Conservation (phyloP, 2,329 filamentous ascomycete genomes). For the Microascus cirrosus region DNA sequence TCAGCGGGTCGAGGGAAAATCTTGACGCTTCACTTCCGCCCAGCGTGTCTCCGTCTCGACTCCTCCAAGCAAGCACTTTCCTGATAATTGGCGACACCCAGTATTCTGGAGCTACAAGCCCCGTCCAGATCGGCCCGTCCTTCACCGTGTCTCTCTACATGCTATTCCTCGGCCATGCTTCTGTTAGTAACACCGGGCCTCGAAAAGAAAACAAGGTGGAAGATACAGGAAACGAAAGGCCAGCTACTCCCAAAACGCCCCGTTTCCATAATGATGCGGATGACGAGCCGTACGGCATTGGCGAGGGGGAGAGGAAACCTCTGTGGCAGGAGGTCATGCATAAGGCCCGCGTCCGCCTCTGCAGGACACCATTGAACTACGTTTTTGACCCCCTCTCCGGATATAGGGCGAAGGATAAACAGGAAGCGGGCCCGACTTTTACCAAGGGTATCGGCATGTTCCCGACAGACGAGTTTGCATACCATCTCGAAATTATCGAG, state of each 20-base stretch:
- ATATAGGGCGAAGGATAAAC: background rate
- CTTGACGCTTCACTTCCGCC: constrained; percentile 69
- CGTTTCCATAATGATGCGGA: background rate
- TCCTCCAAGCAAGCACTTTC: constrained; percentile 88
- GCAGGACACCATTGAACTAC: constrained; percentile 50
- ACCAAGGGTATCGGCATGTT: background rate
- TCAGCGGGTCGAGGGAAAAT: constrained; percentile 84
- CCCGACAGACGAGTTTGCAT: constrained; percentile 46
- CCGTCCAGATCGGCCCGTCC: constrained; percentile 75
- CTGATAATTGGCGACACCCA: constrained; percentile 78
- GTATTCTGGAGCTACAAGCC: constrained; percentile 52
- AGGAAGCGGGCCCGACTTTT: background rate
- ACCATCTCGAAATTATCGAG: constrained; percentile 73
- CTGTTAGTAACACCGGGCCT: background rate
- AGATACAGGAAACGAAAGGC: background rate
- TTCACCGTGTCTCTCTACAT: constrained; percentile 89
- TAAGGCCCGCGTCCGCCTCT: constrained; percentile 75
- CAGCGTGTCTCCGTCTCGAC: constrained; percentile 77
- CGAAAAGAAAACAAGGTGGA: background rate
- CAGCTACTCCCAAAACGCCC: background rate
- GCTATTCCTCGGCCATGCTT: constrained; percentile 74
- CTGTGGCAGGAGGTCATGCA: constrained; percentile 97
- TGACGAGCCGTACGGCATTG: background rate
- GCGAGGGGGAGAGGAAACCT: constrained; percentile 40
- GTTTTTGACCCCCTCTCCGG: constrained; percentile 17